Evolutionary conservation across 1,139 yeast species (phyloP).

Genomic region (Sugiyamaella xylanicola): DNA sequence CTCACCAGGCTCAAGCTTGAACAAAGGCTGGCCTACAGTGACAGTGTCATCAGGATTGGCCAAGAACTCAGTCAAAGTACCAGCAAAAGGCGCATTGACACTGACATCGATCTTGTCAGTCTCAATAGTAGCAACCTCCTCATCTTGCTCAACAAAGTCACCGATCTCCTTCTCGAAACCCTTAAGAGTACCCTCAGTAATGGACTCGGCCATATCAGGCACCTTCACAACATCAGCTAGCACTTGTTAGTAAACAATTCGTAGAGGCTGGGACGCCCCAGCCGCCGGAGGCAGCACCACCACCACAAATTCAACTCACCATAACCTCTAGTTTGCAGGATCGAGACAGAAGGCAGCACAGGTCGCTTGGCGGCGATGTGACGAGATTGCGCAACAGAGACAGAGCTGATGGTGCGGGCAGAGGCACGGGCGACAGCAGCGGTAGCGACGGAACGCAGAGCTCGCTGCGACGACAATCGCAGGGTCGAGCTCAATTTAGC

Average conservation of each 20-base stretch:
- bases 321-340: slow-evolving; percentile 17
- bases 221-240: slow-evolving; percentile 64
- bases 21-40: slow-evolving; percentile 91
- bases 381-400: slow-evolving; percentile 4
- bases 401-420: slow-evolving; percentile 3
- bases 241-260: not conserved
- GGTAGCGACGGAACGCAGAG: slow-evolving; percentile 15
- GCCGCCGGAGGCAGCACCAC: slow-evolving; percentile 2
- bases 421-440: not conserved
- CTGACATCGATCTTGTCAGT: slow-evolving; percentile 98
- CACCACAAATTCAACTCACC: slow-evolving; percentile 9
- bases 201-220: slow-evolving; percentile 98
- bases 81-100: slow-evolving; percentile 91
- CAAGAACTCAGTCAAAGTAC: slow-evolving; percentile 82
- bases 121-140: slow-evolving; percentile 93
- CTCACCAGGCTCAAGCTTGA: slow-evolving; percentile 87
- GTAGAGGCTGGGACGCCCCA: slow-evolving; percentile 1
- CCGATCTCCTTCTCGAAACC: slow-evolving; percentile 79
- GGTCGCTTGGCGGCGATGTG: slow-evolving; percentile 12
- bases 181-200: slow-evolving; percentile 93
- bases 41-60: slow-evolving; percentile 91
- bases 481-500: slow-evolving; percentile 7
- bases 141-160: slow-evolving; percentile 84
- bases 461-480: slow-evolving; percentile 8
- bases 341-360: slow-evolving; percentile 5